Percentiles rank a stretch among this genome's conserved stretches.
phyloP scores from a whole-genome alignment of 108 stramenopile genomes.

The Cyclotella atomus region DNA sequence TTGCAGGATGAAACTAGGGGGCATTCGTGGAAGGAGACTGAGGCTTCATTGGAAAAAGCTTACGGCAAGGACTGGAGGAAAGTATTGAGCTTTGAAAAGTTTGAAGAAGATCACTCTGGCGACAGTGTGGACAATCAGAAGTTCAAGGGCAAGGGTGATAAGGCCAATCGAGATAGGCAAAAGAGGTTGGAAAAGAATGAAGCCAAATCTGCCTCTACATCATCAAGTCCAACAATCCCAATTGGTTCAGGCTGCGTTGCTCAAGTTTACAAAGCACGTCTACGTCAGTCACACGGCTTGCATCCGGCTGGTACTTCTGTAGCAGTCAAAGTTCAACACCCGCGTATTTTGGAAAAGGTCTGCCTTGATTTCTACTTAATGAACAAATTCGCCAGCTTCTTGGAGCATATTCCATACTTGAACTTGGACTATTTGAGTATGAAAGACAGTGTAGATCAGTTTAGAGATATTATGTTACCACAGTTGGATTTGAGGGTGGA shows the following conservation, averaged over 20 bases:
- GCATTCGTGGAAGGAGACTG: constrained; percentile 78
- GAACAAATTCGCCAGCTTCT: constrained; percentile 59
- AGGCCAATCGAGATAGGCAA: constrained; percentile 30
- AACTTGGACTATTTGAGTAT: constrained; percentile 81
- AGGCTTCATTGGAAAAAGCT: constrained; percentile 58
- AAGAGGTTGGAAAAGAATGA: constrained; percentile 20
- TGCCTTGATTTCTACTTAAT: constrained; percentile 91
- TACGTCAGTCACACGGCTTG: constrained; percentile 24
- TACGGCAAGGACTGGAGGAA: constrained; percentile 64
- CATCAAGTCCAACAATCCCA: constrained; percentile 51
- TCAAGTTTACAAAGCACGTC: constrained; percentile 82
- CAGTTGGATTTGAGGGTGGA: constrained; percentile 90
- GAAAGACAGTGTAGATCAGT: constrained; percentile 83
- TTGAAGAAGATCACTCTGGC: constrained; percentile 12
- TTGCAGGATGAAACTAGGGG: constrained; percentile 86
- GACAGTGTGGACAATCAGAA: constrained; percentile 4
- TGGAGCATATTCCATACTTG: constrained; percentile 72
- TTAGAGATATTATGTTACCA: constrained; percentile 81
- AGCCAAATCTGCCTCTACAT: not conserved
- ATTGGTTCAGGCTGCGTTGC: constrained; percentile 92
- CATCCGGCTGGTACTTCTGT: constrained; percentile 69
- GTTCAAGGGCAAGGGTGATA: constrained; percentile 26
- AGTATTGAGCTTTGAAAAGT: constrained; percentile 26
- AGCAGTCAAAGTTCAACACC: constrained; percentile 92
- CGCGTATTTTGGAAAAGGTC: constrained; percentile 79